Conservation (phyloP, 768 basidiomycete genomes). For the Mycena vulgaris region DNA sequence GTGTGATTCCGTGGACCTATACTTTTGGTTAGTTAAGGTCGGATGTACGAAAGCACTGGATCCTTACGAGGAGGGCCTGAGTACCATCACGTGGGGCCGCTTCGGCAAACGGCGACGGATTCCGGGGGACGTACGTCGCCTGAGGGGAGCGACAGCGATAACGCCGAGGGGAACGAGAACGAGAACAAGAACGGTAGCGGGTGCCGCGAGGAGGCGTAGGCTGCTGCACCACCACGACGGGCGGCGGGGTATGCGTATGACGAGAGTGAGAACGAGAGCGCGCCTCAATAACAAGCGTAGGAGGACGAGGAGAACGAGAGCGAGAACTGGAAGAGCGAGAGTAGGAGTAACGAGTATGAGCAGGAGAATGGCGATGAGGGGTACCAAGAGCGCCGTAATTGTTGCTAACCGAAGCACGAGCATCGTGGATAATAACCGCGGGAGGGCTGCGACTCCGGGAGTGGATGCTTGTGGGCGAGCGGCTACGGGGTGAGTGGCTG, state of each 20-base stretch:
- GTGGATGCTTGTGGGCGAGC: neutral
- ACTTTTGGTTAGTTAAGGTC: too few relatives aligned
- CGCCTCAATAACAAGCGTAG: too few relatives aligned
- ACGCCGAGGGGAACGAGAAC: conserved; percentile 6
- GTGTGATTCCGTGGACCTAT: too few relatives aligned
- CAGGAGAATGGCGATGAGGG: neutral
- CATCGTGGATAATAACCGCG: too few relatives aligned
- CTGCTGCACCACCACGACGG: neutral
- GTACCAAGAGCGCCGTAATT: too few relatives aligned
- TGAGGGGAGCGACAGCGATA: neutral
- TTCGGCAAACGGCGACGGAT: too few relatives aligned
- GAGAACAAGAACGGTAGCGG: neutral
- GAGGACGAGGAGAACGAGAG: conserved; percentile 11
- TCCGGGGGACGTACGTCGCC: neutral
- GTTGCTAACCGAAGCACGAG: too few relatives aligned
- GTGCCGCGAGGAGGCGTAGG: neutral
- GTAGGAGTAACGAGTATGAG: neutral
- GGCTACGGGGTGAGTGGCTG: too few relatives aligned
- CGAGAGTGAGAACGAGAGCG: too few relatives aligned
- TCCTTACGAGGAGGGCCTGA: neutral
- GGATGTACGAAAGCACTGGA: too few relatives aligned
- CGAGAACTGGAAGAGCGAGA: conserved; percentile 1
- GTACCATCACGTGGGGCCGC: too few relatives aligned
- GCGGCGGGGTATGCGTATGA: too few relatives aligned
- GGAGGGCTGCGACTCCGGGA: neutral